A percentile compares a stretch with the other conserved stretches of the same genome.
phyloP scores from a whole-genome alignment of 2,329 filamentous ascomycete species.

The Penicillium janthinellum region DNA sequence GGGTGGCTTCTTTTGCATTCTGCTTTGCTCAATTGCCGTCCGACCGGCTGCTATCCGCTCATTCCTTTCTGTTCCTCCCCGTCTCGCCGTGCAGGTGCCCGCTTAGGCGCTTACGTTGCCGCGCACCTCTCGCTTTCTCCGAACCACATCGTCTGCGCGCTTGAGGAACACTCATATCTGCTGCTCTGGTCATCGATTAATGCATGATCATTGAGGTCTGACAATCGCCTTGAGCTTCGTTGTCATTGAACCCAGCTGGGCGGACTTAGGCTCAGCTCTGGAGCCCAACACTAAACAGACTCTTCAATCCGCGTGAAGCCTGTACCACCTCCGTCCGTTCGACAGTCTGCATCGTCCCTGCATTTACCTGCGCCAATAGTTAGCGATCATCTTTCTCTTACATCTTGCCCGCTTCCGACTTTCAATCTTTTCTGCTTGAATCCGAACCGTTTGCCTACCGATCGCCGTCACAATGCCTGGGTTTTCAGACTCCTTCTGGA shows the following conservation, averaged over 20 bases:
- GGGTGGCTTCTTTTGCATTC: neutral
- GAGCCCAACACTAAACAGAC: neutral
- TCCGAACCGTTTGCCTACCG: neutral
- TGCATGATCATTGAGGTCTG: slow-evolving; percentile 2
- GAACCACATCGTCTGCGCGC: slow-evolving; percentile 7
- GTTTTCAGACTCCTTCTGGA: slow-evolving; percentile 98
- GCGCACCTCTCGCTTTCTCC: slow-evolving; percentile 23
- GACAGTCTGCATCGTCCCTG: neutral
- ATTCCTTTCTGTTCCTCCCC: slow-evolving; percentile 7
- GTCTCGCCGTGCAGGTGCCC: slow-evolving; percentile 6
- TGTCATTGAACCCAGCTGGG: neutral
- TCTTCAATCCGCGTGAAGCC: neutral
- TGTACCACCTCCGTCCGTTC: neutral
- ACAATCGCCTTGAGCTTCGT: neutral
- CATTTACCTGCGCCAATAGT: neutral
- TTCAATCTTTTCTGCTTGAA: neutral
- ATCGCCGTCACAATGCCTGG: slow-evolving; percentile 66
- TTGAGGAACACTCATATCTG: neutral
- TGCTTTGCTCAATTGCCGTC: neutral
- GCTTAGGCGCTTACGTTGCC: slow-evolving; percentile 27
- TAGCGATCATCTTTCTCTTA: neutral
- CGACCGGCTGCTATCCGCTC: slow-evolving; percentile 11
- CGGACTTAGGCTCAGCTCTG: neutral
- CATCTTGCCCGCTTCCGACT: neutral
- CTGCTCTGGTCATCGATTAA: slow-evolving; percentile 7